phyloP scores from a whole-genome alignment of 805 yeast species.

The Yamadazyma nakazawae region DNA sequence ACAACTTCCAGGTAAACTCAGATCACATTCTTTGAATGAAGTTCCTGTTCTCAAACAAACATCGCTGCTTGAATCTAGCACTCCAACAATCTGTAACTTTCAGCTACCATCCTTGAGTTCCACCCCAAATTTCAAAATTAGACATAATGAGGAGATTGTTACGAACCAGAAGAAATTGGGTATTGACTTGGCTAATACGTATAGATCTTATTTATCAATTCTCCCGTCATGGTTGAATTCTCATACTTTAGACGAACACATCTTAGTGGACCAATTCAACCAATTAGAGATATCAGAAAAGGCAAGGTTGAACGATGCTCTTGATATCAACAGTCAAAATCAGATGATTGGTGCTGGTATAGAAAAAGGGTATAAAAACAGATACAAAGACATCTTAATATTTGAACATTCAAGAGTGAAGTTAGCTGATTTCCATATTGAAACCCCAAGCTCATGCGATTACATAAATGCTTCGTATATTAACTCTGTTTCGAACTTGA shows the following conservation, averaged over 20 bases:
- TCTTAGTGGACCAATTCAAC: conserved; percentile 43
- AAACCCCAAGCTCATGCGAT: conserved; percentile 29
- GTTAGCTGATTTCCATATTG: conserved; percentile 24
- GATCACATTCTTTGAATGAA: conserved; percentile 19
- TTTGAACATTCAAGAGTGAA: conserved; percentile 83
- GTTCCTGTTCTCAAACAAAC: conserved; percentile 8
- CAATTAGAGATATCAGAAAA: conserved; percentile 68
- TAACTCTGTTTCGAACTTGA: conserved; percentile 15
- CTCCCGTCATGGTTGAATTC: conserved; percentile 31
- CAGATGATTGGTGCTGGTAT: conserved; percentile 68
- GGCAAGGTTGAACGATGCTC: conserved; percentile 50
- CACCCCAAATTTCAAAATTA: conserved; percentile 33
- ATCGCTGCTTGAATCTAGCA: conserved; percentile 15
- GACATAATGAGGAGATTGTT: conserved; percentile 52
- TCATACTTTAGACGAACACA: conserved; percentile 10
- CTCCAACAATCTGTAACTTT: conserved; percentile 51
- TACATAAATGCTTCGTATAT: conserved; percentile 86
- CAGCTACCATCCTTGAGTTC: conserved; percentile 38
- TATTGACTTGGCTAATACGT: conserved; percentile 12
- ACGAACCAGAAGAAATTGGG: conserved; percentile 39
- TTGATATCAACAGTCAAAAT: conserved; percentile 18
- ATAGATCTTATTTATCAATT: background rate
- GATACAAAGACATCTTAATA: conserved; percentile 87
- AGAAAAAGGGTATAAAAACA: conserved; percentile 74
- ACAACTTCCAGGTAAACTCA: conserved; percentile 4